Base-by-base conservation (phyloP, 1,284 basidiomycete species). In the Coniferiporia sulphurascens region DNA sequence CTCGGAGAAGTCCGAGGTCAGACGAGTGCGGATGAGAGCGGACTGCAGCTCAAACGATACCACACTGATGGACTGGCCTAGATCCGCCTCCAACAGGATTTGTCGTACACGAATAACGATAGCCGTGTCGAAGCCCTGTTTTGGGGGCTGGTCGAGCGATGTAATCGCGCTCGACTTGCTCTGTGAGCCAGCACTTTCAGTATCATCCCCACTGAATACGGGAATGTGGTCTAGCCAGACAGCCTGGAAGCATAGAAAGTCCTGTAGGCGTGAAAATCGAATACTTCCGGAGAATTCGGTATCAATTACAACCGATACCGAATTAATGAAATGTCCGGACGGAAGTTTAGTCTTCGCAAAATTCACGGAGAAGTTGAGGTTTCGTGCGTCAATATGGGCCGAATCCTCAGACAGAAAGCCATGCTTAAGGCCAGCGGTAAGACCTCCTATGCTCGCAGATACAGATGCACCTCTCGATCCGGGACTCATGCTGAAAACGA, bases 141-240 rank as follows among this genome's bases (percentile, higher is more conserved):
- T 79, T 7, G 62, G 62, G 66, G 63, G 48, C 59, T 63, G 15
- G 56, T 52, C 51, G 36, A 55, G 10, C 51, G 64, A 52, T 17
- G 56, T 12, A 51, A 57, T n/a, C 50, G 54, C 43, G 46, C 65
- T 50, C 56, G 62, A 55, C 56, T 65, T 53, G 53, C 63, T 32
- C 65, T 65, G 67, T 15, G 71, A 19, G 19, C 68, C 34, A 9
- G 67, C 48, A 22, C 46, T 59, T 21, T 61, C 35, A 10, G 63
- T 8, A 17, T 56, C 17, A 55, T 79, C 77, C n/a, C 73, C 76
- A 60, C 80, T 81, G 65, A 89, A 80, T 3, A 90, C 72, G 0
- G 91, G 89, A 43, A 94, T 91, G 45, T 85, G 84, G 67, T 94
- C 92, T 48, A 95, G 70, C 91, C 91, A 95, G 17, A 94, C 90